Base-by-base conservation (phyloP, 2,329 filamentous ascomycete species). In the Cordyceps fumosorosea region DNA sequence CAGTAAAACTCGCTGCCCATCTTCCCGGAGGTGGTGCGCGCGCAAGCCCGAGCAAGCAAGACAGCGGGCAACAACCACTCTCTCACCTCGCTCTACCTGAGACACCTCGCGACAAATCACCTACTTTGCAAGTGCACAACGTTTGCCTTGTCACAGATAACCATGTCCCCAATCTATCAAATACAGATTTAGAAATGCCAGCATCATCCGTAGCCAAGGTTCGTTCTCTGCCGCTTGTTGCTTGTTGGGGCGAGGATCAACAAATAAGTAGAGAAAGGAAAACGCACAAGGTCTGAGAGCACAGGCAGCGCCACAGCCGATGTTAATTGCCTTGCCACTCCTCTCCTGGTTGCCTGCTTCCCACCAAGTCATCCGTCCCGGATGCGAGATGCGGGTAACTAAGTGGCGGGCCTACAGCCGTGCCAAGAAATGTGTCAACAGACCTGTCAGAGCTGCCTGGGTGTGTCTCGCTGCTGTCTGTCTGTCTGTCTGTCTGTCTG, bases 371-470 rank as follows among this genome's bases (percentile, higher is more conserved):
- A 40, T 18, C 29, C 32, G 29, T 18, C n/a, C n/a, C 26, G 26
- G 26, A 54, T 60, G 24, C 34, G 22, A 24, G 57, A 53, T 60
- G 48, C 57, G 40, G 48, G 40, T 52, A 53, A 60, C n/a, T n/a
- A n/a, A n/a, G 57, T 60, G 50, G 57, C 56, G 56, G 29, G 56
- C 47, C 32, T 51, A 22, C 57, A 60, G 48, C 48, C 37, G 57
- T 48, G 56, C 47, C 57, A 53, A 52, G 34, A 45, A 42, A 45
- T 52, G 57, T 60, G 58, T 48, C 58, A 60, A 53, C 18, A 8
- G 34, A 37, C 37, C 57, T 54, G 57, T 54, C 50, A 60, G 37
- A 37, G 34, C 11, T 54, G 37, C 57, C 14, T 60, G 48, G n/a
- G n/a, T n/a, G n/a, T n/a, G n/a, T n/a, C n/a, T 52, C 56, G 48